Conservation (phyloP, 768 basidiomycete species). For the Mrakia frigida region DNA sequence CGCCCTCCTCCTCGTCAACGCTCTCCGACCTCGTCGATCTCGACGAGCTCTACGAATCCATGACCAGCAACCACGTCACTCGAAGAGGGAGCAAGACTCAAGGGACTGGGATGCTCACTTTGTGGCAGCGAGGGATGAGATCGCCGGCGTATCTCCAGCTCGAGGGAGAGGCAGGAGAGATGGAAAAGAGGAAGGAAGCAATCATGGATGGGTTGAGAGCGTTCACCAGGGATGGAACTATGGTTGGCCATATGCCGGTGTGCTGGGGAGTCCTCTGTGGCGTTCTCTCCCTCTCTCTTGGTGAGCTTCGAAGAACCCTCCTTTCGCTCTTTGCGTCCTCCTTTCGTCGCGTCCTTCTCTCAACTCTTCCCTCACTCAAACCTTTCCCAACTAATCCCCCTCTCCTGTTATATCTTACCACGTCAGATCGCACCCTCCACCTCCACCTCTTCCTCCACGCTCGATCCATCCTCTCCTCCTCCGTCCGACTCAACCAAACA, state of each 20-base stretch:
- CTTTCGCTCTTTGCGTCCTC: neutral
- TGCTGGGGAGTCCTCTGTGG: slow-evolving; percentile 86
- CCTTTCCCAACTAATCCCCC: neutral
- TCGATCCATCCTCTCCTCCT: slow-evolving; percentile 79
- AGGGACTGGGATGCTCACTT: slow-evolving; percentile 83
- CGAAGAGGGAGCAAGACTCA: slow-evolving; percentile 83
- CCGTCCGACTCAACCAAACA: slow-evolving; percentile 82
- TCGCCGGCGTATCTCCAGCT: slow-evolving; percentile 47
- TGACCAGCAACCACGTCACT: slow-evolving; percentile 84
- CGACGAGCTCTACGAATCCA: slow-evolving; percentile 73
- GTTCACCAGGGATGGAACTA: slow-evolving; percentile 57
- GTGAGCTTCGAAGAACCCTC: slow-evolving; percentile 48
- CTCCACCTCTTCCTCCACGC: slow-evolving; percentile 91
- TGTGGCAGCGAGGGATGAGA: slow-evolving; percentile 77
- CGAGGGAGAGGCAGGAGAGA: slow-evolving; percentile 38
- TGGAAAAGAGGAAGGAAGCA: slow-evolving; percentile 22
- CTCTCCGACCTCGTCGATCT: slow-evolving; percentile 50
- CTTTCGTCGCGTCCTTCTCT: neutral
- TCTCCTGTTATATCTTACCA: neutral
- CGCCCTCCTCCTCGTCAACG: neutral
- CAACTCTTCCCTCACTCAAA: neutral
- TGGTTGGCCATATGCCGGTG: slow-evolving; percentile 75
- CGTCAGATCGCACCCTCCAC: slow-evolving; percentile 74
- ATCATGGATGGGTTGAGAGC: slow-evolving; percentile 33
- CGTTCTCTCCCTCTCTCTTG: slow-evolving; percentile 64